phyloP scores from a whole-genome alignment of 1,284 basidiomycete genomes.

The Leucoagaricus sp. region DNA sequence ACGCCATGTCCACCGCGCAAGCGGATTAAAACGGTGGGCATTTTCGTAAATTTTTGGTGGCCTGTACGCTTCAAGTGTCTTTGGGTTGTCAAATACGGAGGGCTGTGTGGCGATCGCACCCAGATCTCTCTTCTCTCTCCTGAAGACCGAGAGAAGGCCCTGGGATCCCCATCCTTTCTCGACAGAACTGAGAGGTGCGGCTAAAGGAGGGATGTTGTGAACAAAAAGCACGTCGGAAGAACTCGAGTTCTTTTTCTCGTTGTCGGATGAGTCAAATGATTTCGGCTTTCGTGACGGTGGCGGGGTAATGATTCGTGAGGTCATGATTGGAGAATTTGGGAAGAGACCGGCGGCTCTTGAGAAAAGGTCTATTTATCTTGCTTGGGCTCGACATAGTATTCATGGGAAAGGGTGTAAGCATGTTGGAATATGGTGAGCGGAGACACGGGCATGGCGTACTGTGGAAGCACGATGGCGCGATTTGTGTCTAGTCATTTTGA shows the following conservation, averaged over 20 bases:
- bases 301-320: constrained; percentile 6
- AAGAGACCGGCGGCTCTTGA: too few relatives aligned
- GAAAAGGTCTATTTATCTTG: constrained; percentile 15
- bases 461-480: constrained; percentile 20
- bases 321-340: constrained; percentile 11
- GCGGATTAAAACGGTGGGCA: constrained; percentile 62
- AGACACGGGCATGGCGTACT: constrained; percentile 14
- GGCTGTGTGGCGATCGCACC: constrained; percentile 58
- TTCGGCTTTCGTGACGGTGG: constrained; percentile 2
- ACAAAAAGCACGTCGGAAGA: constrained; percentile 19
- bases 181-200: constrained; percentile 24
- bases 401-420: neutral
- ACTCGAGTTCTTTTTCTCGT: constrained; percentile 24
- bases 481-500: too few relatives aligned
- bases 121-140: constrained; percentile 32
- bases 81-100: constrained; percentile 62
- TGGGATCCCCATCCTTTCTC: constrained; percentile 13
- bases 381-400: neutral
- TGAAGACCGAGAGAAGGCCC: constrained; percentile 25
- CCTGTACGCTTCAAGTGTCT: constrained; percentile 50
- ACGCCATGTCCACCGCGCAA: constrained; percentile 70
- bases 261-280: constrained; percentile 19
- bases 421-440: constrained; percentile 14
- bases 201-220: constrained; percentile 30
- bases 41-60: constrained; percentile 63